Evolutionary conservation across 2,329 filamentous ascomycete genomes (phyloP).

Genomic region (Penicillium sp.): DNA sequence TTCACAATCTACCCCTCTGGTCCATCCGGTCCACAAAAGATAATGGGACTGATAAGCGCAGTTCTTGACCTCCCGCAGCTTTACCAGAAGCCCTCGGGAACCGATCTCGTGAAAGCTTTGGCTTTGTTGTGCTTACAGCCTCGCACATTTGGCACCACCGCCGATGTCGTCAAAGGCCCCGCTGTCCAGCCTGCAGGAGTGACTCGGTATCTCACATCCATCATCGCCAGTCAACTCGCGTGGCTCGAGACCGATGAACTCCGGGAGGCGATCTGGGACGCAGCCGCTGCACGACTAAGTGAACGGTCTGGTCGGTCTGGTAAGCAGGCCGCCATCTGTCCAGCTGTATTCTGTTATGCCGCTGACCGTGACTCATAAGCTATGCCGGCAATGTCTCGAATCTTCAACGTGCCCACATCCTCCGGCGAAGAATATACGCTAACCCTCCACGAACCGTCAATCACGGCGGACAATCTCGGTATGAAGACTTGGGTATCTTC

Average conservation of each 20-base stretch:
- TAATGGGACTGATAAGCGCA: slow-evolving; percentile 41
- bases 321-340: slow-evolving; percentile 30
- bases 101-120: slow-evolving; percentile 64
- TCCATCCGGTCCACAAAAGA: slow-evolving; percentile 17
- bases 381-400: slow-evolving; percentile 61
- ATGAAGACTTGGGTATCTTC: slow-evolving; percentile 96
- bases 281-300: slow-evolving; percentile 74
- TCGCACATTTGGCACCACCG: slow-evolving; percentile 42
- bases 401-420: slow-evolving; percentile 55
- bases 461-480: slow-evolving; percentile 84
- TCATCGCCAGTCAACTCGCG: slow-evolving; percentile 44
- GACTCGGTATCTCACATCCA: slow-evolving; percentile 46
- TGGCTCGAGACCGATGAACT: slow-evolving; percentile 47
- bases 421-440: slow-evolving; percentile 57
- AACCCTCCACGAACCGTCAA: slow-evolving; percentile 75
- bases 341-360: not conserved
- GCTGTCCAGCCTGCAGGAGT: slow-evolving; percentile 41
- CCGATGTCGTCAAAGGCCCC: slow-evolving; percentile 28
- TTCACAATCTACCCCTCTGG: slow-evolving; percentile 11
- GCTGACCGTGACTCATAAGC: slow-evolving; percentile 38
- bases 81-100: slow-evolving; percentile 69
- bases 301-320: slow-evolving; percentile 79
- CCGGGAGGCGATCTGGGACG: slow-evolving; percentile 60
- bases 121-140: slow-evolving; percentile 64
- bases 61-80: slow-evolving; percentile 78